Evolutionary conservation across 2,329 filamentous ascomycete species (phyloP).

Genomic region (Dothistroma pini): DNA sequence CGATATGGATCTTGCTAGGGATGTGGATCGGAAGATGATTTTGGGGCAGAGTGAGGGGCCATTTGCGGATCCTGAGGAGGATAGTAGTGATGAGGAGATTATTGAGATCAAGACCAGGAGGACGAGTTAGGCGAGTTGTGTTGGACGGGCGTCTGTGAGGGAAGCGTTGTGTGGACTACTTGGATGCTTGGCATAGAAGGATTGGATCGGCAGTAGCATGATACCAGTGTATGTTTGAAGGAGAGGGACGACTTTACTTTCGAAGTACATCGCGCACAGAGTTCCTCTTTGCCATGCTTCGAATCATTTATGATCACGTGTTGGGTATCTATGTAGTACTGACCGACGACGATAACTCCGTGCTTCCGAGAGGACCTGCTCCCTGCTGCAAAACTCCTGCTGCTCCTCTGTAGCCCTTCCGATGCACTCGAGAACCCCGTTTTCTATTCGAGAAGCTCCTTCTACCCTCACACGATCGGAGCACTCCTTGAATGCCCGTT

Average conservation of each 20-base stretch:
- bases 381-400: background rate
- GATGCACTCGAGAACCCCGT: background rate
- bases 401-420: background rate
- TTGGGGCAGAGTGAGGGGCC: slow-evolving; percentile 17
- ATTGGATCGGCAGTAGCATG: background rate
- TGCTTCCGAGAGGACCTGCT: background rate
- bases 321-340: too few relatives aligned
- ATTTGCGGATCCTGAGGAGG: slow-evolving; percentile 24
- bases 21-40: slow-evolving; percentile 16
- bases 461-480: background rate
- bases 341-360: background rate
- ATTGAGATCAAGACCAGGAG: slow-evolving; percentile 34
- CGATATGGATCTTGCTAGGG: slow-evolving; percentile 13
- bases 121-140: slow-evolving; percentile 25
- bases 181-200: background rate
- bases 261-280: too few relatives aligned
- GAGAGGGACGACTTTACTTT: background rate
- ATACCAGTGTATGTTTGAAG: background rate
- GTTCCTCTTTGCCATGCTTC: too few relatives aligned
- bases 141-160: background rate
- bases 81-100: slow-evolving; percentile 28
- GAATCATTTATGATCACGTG: too few relatives aligned
- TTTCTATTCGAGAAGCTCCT: background rate
- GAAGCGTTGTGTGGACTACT: background rate
- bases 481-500: background rate